Evolutionary conservation across 352 stramenopile genomes (phyloP), one percentile per base, ranked within the genome.

Genomic region (Phytophthora palmivora): DNA sequence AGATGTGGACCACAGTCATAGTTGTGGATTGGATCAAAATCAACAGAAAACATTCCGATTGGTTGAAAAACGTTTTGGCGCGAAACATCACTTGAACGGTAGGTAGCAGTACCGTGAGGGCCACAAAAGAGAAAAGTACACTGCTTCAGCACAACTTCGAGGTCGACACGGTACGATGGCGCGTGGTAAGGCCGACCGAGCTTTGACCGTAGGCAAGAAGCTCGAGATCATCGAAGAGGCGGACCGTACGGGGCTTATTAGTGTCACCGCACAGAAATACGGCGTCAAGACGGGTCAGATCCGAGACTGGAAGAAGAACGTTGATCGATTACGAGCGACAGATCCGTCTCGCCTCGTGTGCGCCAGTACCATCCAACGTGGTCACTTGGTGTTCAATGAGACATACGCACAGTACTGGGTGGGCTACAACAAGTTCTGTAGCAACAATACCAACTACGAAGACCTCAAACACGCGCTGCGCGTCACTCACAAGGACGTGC

Each of bases 341-440:
- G 86, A 94, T 58, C 86, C 86, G 51, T 89, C 78, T 39, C 82
- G 86, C 15, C 78, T 94, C 39, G 86, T 94, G 53, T 91, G 82
- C 53, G 86, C 86, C 32, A 92, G 82, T 64, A 94, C 79, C 44
- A 84, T 94, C 46, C 84, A 92, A 69, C 82, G 86, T 48, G 86
- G 86, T 22, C 86, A 94, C 70, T 54, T 94, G 38, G 86, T 94
- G 8, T 94, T 94, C 62, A 94, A 94, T 59, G 86, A 94, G 76
- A 91, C 86, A 34, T 94, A 94, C 72, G 84, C 86, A 45, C 86
- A 94, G 68, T 94, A 94, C 73, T 94, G 86, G 86, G 86, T 94
- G 63, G 86, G 86, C 53, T 94, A 94, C 79, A 94, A 94, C 72
- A 94, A 94, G 69, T 94, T 78, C 59, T 94, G 86, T 70, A 88